These are phyloP conservation scores for Hamamelis virginiana DNA, from an alignment of 164 flowering plant species.

Conservation along the genomic window DNA sequence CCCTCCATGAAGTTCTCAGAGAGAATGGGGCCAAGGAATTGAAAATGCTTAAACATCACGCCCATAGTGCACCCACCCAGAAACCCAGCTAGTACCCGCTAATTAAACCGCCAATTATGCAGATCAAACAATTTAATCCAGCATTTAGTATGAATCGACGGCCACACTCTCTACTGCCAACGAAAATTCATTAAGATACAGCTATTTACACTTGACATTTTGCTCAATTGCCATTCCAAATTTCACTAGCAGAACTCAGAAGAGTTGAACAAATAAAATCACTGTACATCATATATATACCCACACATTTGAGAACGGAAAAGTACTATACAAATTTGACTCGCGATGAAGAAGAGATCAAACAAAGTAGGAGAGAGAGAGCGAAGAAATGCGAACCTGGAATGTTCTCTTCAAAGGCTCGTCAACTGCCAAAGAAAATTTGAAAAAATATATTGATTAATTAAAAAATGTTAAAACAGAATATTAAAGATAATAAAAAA, in stretches of 20 bases:
- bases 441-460: background rate
- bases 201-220: too few species aligned
- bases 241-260: too few species aligned
- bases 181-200: too few species aligned
- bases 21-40: background rate
- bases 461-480: background rate
- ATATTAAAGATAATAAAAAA: background rate
- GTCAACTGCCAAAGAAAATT: constrained; percentile 27
- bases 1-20: background rate
- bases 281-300: background rate
- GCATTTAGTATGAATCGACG: too few species aligned
- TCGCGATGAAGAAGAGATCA: constrained; percentile 1
- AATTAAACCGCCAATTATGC: background rate
- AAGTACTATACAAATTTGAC: background rate
- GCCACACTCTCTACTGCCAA: too few species aligned
- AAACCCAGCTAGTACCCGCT: background rate
- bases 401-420: constrained; percentile 36
- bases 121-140: constrained; percentile 14
- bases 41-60: background rate
- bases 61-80: background rate
- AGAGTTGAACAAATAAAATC: too few species aligned
- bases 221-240: too few species aligned
- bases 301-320: background rate
- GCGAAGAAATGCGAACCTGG: constrained; percentile 27
- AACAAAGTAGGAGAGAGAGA: background rate